Evolutionary conservation across 2,329 filamentous ascomycete species (phyloP).

Genomic region (Ophiostoma sp.): DNA sequence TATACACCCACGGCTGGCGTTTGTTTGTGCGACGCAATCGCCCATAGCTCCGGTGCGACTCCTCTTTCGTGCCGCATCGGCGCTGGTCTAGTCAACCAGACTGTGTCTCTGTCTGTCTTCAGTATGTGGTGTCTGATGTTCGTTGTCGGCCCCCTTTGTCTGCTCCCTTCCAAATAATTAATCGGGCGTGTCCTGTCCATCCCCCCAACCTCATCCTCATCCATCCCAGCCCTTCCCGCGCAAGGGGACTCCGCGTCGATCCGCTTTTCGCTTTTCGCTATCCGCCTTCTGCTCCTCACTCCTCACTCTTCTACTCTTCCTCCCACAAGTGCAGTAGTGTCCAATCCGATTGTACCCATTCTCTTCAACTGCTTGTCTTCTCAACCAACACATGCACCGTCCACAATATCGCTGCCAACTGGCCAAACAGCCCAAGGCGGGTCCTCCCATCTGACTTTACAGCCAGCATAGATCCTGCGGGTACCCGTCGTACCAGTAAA

Average conservation of each 20-base stretch:
- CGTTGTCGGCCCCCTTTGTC: neutral
- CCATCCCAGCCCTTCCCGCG: neutral
- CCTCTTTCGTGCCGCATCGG: neutral
- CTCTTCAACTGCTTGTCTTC: neutral
- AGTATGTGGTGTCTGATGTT: neutral
- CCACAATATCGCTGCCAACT: neutral
- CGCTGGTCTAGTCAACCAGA: neutral
- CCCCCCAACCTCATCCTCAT: neutral
- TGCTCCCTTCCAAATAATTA: neutral
- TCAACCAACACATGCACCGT: neutral
- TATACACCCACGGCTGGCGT: neutral
- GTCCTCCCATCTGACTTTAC: constrained; percentile 20
- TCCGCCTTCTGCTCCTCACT: too few species aligned
- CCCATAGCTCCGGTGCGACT: neutral
- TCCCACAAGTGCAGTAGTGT: neutral
- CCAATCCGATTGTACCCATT: neutral
- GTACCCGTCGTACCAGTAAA: constrained; percentile 21
- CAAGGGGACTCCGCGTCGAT: neutral
- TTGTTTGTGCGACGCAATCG: neutral
- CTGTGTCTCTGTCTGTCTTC: neutral
- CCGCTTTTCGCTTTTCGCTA: too few species aligned
- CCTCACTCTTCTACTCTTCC: neutral
- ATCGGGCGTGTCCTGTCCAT: neutral
- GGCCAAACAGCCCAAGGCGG: constrained; percentile 14
- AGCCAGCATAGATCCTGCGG: constrained; percentile 23